Evolutionary conservation across 768 basidiomycete species (phyloP).

Genomic region (Russula sp.): DNA sequence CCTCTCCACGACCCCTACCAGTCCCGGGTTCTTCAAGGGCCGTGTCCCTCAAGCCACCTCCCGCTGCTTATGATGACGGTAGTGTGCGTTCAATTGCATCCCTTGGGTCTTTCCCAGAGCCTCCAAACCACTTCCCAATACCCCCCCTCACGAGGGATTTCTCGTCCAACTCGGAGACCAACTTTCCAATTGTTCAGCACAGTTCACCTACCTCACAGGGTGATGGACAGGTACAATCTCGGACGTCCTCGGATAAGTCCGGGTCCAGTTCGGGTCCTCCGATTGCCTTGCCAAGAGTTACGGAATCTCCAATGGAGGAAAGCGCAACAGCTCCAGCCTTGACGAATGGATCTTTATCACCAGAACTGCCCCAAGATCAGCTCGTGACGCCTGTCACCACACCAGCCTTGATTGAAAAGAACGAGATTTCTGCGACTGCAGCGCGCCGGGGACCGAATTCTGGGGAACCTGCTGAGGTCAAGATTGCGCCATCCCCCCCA

Average conservation of each 20-base stretch:
- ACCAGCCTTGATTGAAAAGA: not conserved
- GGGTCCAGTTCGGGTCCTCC: slow-evolving; percentile 11
- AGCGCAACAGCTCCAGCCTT: not conserved
- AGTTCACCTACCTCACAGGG: not conserved
- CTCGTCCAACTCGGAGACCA: slow-evolving; percentile 14
- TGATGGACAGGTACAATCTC: not conserved
- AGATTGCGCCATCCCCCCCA: not conserved
- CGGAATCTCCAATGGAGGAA: slow-evolving; percentile 18
- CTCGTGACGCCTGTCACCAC: not conserved
- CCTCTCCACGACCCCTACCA: slow-evolving; percentile 2
- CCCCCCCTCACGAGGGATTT: slow-evolving; percentile 36
- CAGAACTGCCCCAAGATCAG: not conserved
- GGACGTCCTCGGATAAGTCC: slow-evolving; percentile 16
- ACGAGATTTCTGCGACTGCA: not conserved
- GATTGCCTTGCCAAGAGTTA: slow-evolving; percentile 6
- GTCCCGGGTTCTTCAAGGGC: not conserved
- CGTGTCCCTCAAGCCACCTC: slow-evolving; percentile 5
- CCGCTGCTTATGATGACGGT: slow-evolving; percentile 21
- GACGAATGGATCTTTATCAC: not conserved
- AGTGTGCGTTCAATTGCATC: slow-evolving; percentile 45
- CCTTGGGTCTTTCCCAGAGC: slow-evolving; percentile 65
- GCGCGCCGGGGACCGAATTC: not conserved
- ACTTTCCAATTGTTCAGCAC: not conserved
- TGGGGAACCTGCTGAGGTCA: not conserved
- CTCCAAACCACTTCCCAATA: slow-evolving; percentile 66